Evolutionary conservation across 768 basidiomycete genomes (phyloP).

Genomic region (Tulasnella sp.): DNA sequence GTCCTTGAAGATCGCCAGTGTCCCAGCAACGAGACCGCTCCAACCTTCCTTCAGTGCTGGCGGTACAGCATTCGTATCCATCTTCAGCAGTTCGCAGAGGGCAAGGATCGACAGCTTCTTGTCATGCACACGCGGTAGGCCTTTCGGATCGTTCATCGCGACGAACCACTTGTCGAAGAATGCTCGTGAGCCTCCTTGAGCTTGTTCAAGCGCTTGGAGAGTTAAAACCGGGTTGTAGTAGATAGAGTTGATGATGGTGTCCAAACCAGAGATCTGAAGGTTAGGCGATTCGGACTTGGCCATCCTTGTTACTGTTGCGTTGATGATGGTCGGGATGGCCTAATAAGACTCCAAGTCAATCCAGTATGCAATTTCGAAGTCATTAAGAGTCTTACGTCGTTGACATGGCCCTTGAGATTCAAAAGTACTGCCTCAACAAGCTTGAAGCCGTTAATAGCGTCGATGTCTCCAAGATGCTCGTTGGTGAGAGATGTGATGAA

Average conservation of each 20-base stretch:
- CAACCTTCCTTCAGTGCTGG: conserved; percentile 58
- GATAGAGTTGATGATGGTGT: conserved; percentile 74
- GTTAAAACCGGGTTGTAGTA: conserved; percentile 77
- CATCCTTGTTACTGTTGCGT: conserved; percentile 49
- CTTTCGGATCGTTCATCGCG: conserved; percentile 47
- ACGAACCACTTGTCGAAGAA: conserved; percentile 85
- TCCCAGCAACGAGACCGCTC: conserved; percentile 63
- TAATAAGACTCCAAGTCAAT: conserved; percentile 28
- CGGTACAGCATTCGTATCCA: conserved; percentile 51
- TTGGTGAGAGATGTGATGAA: conserved; percentile 66
- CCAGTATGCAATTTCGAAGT: background rate
- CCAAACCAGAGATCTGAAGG: conserved; percentile 68
- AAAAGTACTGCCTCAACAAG: conserved; percentile 75
- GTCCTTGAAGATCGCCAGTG: conserved; percentile 65
- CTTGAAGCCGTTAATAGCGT: conserved; percentile 77
- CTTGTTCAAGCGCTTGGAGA: conserved; percentile 62
- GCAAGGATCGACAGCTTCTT: conserved; percentile 77
- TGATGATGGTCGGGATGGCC: conserved; percentile 59
- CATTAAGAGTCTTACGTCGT: conserved; percentile 50
- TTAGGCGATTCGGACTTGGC: conserved; percentile 52
- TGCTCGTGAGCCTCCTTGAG: conserved; percentile 52
- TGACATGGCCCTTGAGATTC: conserved; percentile 66
- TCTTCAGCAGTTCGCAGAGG: conserved; percentile 66
- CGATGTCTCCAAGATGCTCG: conserved; percentile 70
- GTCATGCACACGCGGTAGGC: conserved; percentile 79